phyloP scores from a whole-genome alignment of 1,139 yeast genomes.

The Protomyces inouyei region DNA sequence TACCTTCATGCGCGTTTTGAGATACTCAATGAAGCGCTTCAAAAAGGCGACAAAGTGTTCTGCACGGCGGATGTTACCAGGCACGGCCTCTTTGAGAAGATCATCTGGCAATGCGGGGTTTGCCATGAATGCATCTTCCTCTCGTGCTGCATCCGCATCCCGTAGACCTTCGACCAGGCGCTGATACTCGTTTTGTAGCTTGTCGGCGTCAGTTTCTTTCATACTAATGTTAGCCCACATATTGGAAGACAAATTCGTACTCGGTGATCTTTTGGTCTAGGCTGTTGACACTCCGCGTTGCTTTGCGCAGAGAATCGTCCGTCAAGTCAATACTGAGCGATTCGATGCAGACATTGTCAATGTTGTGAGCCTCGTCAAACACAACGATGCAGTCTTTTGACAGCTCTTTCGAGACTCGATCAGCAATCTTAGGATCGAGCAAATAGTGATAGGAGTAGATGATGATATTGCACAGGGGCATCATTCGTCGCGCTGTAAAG shows the following conservation, averaged over 20 bases:
- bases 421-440: constrained; percentile 94
- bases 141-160: constrained; percentile 66
- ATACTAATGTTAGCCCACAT: constrained; percentile 40
- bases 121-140: constrained; percentile 77
- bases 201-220: constrained; percentile 73
- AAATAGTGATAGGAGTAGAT: constrained; percentile 95
- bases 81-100: constrained; percentile 83
- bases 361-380: constrained; percentile 97
- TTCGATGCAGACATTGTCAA: constrained; percentile 93
- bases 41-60: constrained; percentile 93
- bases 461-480: constrained; percentile 86
- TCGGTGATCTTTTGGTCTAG: constrained; percentile 71
- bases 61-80: constrained; percentile 94
- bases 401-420: constrained; percentile 83
- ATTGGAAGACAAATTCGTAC: background rate
- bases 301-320: constrained; percentile 75
- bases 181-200: constrained; percentile 83
- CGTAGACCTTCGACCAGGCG: constrained; percentile 83
- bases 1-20: constrained; percentile 89
- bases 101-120: constrained; percentile 86
- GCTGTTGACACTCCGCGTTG: constrained; percentile 73
- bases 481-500: constrained; percentile 96
- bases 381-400: constrained; percentile 90
- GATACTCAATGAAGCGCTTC: constrained; percentile 85
- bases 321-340: constrained; percentile 83